Conservation (phyloP, 805 yeast species). For the Candida tibetensis region DNA sequence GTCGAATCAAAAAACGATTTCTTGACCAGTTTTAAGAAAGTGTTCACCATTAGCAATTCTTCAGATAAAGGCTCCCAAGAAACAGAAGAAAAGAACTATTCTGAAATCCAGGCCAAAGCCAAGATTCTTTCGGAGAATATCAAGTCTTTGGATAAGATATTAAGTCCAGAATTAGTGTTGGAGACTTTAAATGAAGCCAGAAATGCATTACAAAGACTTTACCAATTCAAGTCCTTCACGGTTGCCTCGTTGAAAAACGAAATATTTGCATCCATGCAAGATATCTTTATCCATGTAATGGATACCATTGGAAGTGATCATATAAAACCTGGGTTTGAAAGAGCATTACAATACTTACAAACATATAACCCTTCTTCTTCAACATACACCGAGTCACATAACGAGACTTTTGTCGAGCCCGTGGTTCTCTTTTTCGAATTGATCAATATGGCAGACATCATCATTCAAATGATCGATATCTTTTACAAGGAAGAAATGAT, state of each 20-base stretch:
- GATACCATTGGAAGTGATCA: slow-evolving; percentile 67
- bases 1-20: slow-evolving; percentile 37
- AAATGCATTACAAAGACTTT: slow-evolving; percentile 56
- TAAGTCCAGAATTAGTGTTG: slow-evolving; percentile 78
- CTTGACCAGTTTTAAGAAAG: slow-evolving; percentile 23
- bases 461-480: slow-evolving; percentile 87
- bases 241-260: slow-evolving; percentile 33
- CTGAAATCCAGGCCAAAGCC: slow-evolving; percentile 76
- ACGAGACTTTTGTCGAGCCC: slow-evolving; percentile 64
- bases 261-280: slow-evolving; percentile 44
- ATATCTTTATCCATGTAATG: slow-evolving; percentile 66
- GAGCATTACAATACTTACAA: slow-evolving; percentile 67
- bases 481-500: slow-evolving; percentile 85
- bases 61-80: slow-evolving; percentile 1
- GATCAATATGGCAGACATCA: slow-evolving; percentile 88
- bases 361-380: slow-evolving; percentile 61
- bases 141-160: slow-evolving; percentile 68
- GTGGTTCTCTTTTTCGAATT: slow-evolving; percentile 83
- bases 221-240: slow-evolving; percentile 29
- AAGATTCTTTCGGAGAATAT: slow-evolving; percentile 74
- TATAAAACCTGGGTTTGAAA: slow-evolving; percentile 78
- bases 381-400: slow-evolving; percentile 25
- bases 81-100: slow-evolving; percentile 31
- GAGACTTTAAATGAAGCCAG: slow-evolving; percentile 68
- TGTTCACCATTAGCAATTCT: slow-evolving; percentile 18